Evolutionary conservation across 306 rosid species (phyloP), one percentile per base, ranked within the genome.

Genomic region (Canavalia gladiata): DNA sequence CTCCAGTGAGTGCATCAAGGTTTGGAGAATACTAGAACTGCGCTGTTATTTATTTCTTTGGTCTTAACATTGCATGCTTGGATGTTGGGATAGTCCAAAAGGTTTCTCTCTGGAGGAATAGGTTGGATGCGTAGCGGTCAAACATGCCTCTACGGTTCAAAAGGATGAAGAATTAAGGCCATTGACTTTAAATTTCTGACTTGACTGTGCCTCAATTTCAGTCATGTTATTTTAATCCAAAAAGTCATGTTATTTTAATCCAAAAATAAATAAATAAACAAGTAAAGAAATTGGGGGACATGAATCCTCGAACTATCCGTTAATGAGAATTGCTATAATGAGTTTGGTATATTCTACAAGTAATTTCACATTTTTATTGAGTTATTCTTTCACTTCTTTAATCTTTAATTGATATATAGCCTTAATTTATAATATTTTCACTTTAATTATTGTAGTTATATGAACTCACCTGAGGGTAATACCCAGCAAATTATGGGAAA

Each of bases 81-180:
- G 35, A 25, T 3, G 13, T 8, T 67, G 54, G 73, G 54, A 42
- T 4, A 43, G 35, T 67, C 72, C 18, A 8, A 42, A 25, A 7
- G 25, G 25, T 67, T 66, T 34, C 43, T 59, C 31, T 3, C 0
- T 41, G n/a, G 72, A 42, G 51, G 34, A 6, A 41, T 66, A 42
- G 42, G 6, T 66, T 66, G 13, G 34, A 25, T 65, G 33, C 2
- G 31, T 39, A 65, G 47, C 29, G 10, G 46, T 64, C 49, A 65
- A 13, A 37, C 57, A 68, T 28, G 74, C 12, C 28, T 68, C 28
- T 68, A 8, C 50, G 0, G 28, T 10, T 46, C 33, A 69, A 47
- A 68, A 49, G 75, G 29, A 42, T 25, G 54, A 25, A 42, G 71
- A 39, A 41, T 64, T 65, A 46, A 68, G 9, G 49, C n/a, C n/a